Evolutionary conservation across 2,329 filamentous ascomycete genomes (phyloP), one percentile per base, ranked within the genome.

Genomic region (Eurotiales sp.): DNA sequence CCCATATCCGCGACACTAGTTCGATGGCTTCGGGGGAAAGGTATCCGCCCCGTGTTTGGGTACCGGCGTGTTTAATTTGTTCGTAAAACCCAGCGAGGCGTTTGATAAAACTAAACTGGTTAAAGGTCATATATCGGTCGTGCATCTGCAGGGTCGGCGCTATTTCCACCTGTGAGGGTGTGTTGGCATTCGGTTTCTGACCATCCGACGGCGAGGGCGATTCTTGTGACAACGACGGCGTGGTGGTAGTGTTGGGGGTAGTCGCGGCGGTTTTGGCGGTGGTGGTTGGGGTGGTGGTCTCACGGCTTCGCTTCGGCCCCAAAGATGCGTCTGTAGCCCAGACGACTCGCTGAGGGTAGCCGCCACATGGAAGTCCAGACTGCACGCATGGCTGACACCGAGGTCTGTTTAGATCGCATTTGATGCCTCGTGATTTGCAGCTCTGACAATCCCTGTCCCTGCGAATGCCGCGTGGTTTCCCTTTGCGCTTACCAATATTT

Each of bases 321-420:
- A 49, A 42, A 39, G 37, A 39, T 43, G 46, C 39, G 27, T 54
- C 52, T 8, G 46, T 25, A 37, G 61, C 56, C 63, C 63, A 65
- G 45, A 60, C 53, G 21, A 65, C 59, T 41, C 61, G 44, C 27
- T 61, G 60, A 3, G 60, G 61, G 51, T 65, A 65, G 8, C 53
- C 53, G 39, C 60, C 53, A 25, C 56, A 65, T 17, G 57, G 29
- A 34, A 56, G 44, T 27, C 54, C 57, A 19, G 41, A 32, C 37
- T 60, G 56, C 34, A 58, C 53, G 40, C 62, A 65, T 17, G 56
- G 55, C 19, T 59, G 58, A 39, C 63, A 65, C 25, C 59, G 55
- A 1, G 63, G 63, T 7, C 63, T 57, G 39, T 66, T 66, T 2
- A 66, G 46, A 54, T 66, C 63, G 43, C 63, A 66, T 43, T 66